A percentile compares a stretch with the other conserved stretches of the same genome.
Conservation (phyloP, 1,139 yeast species). For the Williopsis jadinii region DNA sequence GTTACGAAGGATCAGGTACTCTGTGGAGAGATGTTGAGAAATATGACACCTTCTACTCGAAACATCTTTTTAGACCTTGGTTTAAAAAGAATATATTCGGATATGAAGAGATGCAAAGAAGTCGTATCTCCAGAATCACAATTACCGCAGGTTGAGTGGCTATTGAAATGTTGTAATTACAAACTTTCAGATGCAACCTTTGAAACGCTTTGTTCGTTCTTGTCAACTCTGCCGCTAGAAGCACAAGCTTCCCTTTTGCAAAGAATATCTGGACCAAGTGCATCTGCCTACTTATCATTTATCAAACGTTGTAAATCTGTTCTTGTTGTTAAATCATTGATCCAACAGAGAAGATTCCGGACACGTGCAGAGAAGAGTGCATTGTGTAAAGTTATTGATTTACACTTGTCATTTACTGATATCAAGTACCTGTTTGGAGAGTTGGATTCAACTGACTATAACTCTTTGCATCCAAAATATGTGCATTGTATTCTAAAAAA, state of each 20-base stretch:
- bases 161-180: conserved; percentile 3
- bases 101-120: not conserved
- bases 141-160: conserved; percentile 2
- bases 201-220: conserved; percentile 1
- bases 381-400: conserved; percentile 2
- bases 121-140: conserved; percentile 5
- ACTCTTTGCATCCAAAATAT: conserved; percentile 1
- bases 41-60: conserved; percentile 5
- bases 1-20: conserved; percentile 1
- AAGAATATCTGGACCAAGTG: conserved; percentile 3
- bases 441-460: not conserved
- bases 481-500: not conserved
- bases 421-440: conserved; percentile 2
- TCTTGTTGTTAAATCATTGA: not conserved
- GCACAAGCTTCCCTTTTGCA: not conserved
- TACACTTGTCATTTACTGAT: conserved; percentile 2
- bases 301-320: conserved; percentile 3
- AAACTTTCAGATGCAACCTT: conserved; percentile 5
- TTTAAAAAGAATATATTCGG: conserved; percentile 1
- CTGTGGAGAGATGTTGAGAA: not conserved
- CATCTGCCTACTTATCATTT: not conserved
- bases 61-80: conserved; percentile 5
- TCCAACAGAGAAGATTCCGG: not conserved
- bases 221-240: conserved; percentile 3
- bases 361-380: conserved; percentile 2